Evolutionary conservation across 306 rosid genomes (phyloP).

Genomic region (Sesbania bispinosa): DNA sequence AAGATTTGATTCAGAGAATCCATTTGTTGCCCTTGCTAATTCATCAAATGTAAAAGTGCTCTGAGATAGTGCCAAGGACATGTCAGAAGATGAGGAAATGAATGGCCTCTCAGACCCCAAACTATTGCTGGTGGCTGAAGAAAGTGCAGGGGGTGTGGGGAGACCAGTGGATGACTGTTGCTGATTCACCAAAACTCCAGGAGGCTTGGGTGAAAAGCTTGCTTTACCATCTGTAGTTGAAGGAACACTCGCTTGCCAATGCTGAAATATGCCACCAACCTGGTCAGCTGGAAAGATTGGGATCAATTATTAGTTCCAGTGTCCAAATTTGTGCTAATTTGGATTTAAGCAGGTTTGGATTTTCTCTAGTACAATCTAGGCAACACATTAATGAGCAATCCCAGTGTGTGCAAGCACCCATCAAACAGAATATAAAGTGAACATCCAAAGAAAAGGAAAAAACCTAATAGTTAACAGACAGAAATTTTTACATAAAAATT

Average conservation of each 20-base stretch:
- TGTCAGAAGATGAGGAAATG: slow-evolving; percentile 20
- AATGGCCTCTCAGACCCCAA: slow-evolving; percentile 39
- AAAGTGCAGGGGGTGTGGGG: slow-evolving; percentile 6
- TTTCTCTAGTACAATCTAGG: neutral
- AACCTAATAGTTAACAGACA: neutral
- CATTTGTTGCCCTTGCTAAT: slow-evolving; percentile 45
- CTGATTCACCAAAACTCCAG: slow-evolving; percentile 11
- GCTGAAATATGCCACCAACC: slow-evolving; percentile 30
- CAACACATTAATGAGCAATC: neutral
- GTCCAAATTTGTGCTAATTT: neutral
- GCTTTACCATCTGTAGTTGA: slow-evolving; percentile 19
- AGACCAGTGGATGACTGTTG: neutral
- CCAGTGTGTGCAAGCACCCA: neutral
- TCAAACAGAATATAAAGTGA: neutral
- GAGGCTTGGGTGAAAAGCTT: slow-evolving; percentile 12
- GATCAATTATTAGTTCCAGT: neutral
- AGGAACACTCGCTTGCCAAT: slow-evolving; percentile 20
- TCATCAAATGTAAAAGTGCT: slow-evolving; percentile 51
- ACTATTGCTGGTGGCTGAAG: slow-evolving; percentile 10
- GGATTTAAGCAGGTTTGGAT: neutral
- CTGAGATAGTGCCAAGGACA: slow-evolving; percentile 37
- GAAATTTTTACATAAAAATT: neutral
- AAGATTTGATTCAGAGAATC: slow-evolving; percentile 50
- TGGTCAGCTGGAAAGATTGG: slow-evolving; percentile 37
- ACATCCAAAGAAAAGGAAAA: neutral